These are phyloP conservation scores for Mucor sp. DNA, from an alignment of 371 early-diverging fungal genomes.

Conservation along the genomic window DNA sequence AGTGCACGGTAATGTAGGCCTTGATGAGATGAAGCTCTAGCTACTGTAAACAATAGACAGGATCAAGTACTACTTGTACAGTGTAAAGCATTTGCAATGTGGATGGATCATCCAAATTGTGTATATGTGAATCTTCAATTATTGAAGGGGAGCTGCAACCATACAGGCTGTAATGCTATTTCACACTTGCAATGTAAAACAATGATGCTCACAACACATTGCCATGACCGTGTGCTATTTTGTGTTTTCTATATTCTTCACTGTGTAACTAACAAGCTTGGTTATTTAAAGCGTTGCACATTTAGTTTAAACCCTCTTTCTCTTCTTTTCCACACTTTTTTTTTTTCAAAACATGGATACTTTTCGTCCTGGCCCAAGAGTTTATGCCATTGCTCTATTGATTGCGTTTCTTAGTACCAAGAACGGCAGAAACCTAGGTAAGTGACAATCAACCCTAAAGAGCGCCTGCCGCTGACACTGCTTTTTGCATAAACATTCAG, in stretches of 20 bases:
- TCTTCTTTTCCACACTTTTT: not conserved
- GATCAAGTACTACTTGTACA: no score
- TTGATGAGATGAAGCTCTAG: no score
- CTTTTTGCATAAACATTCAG: not conserved
- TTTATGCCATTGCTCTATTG: conserved; percentile 1
- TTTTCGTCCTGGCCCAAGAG: conserved; percentile 13
- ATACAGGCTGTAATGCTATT: no score
- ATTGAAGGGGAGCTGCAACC: no score
- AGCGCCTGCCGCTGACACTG: not conserved
- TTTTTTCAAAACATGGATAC: not conserved
- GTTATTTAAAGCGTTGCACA: not conserved
- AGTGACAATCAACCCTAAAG: not conserved
- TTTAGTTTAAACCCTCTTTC: not conserved
- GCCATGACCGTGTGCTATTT: not conserved
- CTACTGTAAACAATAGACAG: no score
- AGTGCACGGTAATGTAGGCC: no score
- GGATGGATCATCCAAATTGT: no score
- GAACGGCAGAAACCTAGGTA: conserved; percentile 10
- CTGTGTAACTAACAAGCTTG: not conserved
- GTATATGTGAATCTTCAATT: no score
- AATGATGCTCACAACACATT: not conserved
- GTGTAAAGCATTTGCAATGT: no score
- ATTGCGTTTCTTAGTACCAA: conserved; percentile 9
- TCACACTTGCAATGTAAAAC: no score
- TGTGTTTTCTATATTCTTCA: not conserved